A percentile compares a stretch with the other conserved stretches of the same genome.
Conservation (phyloP, 768 basidiomycete species). For the Coprinopsis sp. region DNA sequence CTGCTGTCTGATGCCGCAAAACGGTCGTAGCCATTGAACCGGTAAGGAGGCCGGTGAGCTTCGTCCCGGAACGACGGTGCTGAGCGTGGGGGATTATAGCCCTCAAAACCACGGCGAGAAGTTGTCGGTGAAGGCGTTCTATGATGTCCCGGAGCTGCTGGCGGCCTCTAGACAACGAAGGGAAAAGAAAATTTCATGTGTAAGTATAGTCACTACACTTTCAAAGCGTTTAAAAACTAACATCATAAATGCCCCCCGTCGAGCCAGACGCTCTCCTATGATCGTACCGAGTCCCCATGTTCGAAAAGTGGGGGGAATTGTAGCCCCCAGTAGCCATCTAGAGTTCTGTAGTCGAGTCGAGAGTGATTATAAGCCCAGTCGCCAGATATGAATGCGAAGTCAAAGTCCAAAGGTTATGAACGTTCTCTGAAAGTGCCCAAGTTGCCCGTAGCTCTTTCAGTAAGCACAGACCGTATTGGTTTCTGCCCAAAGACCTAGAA, state of each 20-base stretch:
- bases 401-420: background rate
- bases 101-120: constrained; percentile 46
- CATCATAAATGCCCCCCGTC: constrained; percentile 32
- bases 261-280: constrained; percentile 30
- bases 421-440: no score
- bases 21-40: constrained; percentile 35
- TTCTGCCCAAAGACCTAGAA: background rate
- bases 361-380: background rate
- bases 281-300: constrained; percentile 27
- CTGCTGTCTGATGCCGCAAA: constrained; percentile 36
- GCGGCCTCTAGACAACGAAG: constrained; percentile 29
- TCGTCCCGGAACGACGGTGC: constrained; percentile 35
- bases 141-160: constrained; percentile 32
- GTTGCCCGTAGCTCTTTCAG: no score
- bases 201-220: constrained; percentile 8
- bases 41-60: constrained; percentile 39
- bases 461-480: no score
- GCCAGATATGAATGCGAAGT: background rate
- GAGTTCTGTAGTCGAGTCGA: constrained; percentile 8
- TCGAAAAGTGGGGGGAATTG: constrained; percentile 29
- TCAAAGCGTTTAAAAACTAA: constrained; percentile 22
- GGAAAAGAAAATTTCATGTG: constrained; percentile 5
- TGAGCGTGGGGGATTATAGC: constrained; percentile 42
- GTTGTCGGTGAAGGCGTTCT: constrained; percentile 48
- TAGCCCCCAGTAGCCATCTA: constrained; percentile 41